Evolutionary conservation across 1,139 yeast genomes (phyloP).

Genomic region (Saccharomyces hybrid): DNA sequence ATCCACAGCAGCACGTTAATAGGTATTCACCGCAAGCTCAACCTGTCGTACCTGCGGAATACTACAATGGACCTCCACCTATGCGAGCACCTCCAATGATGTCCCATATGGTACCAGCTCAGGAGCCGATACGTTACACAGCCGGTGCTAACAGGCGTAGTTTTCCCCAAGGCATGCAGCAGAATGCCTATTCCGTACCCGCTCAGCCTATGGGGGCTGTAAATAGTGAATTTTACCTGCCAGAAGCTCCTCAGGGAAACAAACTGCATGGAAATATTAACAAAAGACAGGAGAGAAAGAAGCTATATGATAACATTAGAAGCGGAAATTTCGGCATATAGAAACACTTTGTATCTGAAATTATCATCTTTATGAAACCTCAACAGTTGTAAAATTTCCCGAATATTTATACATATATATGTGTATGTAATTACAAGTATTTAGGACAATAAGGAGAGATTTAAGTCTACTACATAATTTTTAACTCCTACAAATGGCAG

Average conservation of each 20-base stretch:
- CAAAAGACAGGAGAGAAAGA: conserved; percentile 27
- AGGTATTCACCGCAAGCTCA: background rate
- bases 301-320: conserved; percentile 27
- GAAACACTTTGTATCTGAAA: background rate
- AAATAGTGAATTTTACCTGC: background rate
- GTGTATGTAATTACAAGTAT: background rate
- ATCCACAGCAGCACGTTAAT: background rate
- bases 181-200: background rate
- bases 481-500: background rate
- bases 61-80: background rate
- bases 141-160: background rate
- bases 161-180: background rate
- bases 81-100: background rate
- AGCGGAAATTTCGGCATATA: conserved; percentile 32
- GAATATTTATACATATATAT: background rate
- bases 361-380: background rate
- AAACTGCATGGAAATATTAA: conserved; percentile 25
- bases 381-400: background rate
- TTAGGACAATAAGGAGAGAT: background rate
- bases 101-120: background rate
- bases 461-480: background rate
- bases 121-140: background rate
- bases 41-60: background rate
- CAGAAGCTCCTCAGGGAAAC: conserved; percentile 7
- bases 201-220: background rate